Evolutionary conservation across 805 yeast genomes (phyloP), one percentile per base, ranked within the genome.

Genomic region (Henningerozyma blattae): DNA sequence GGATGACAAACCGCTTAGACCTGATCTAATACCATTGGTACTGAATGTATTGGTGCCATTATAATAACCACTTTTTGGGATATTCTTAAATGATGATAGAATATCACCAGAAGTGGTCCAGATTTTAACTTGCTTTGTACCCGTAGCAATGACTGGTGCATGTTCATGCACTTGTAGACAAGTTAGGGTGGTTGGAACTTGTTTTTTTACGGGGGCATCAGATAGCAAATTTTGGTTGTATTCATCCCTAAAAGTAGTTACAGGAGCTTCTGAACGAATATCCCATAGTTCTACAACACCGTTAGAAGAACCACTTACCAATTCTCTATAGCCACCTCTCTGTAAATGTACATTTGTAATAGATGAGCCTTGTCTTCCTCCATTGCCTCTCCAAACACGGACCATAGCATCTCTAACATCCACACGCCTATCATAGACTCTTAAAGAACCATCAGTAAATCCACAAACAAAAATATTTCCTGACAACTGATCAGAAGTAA

Each of bases 401-500:
- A 85, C 83, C 82, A 89, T 76, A 0, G 93, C 78, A 44, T 82
- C 91, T 35, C 94, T 62, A 0, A 91, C 69, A 44, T 83, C 93
- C 38, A 84, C 56, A 44, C 98, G 68, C 39, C 95, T 70, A 56
- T 91, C 98, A 53, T 87, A 91, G 1, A 86, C 93, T 37, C 97
- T 68, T 30, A 91, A 61, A 9, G 82, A 74, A 72, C 97, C 66
- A 54, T 91, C 97, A 18, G 78, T 85, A 56, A 89, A 91, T 0
- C 98, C 98, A 7, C 93, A 87, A 27, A 84, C 77, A 45, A 91
- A 75, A 1, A 85, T 67, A 46, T 89, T 78, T 14, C 98, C 97
- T 0, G 95, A 84, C 8, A 91, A 89, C 51, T 89, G 96, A 52
- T 91, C 98, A 0, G 96, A 85, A 0, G 97, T 87, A 34, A 91